Evolutionary conservation across 345 rosid species (phyloP), one percentile per base, ranked within the genome.

Genomic region (Linum usitatissimum): DNA sequence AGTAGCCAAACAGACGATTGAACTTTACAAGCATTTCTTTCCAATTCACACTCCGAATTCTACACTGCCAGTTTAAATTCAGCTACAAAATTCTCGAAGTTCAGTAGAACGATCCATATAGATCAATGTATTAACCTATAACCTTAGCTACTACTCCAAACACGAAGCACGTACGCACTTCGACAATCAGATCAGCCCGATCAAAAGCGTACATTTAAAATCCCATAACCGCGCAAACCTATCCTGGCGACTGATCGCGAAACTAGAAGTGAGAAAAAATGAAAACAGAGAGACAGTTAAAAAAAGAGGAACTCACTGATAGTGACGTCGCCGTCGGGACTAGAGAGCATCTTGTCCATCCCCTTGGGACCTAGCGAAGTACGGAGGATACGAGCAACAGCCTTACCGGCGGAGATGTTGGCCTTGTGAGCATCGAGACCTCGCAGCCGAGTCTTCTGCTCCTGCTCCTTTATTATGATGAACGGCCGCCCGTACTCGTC

Each of bases 291-390:
- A 34, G 8, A 34, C 38, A 55, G 18, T 18, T 7, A 10, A 55
- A 55, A 54, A 5, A 5, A 7, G 5, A 18, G 18, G 21, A 56
- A 76, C 88, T 58, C 39, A 90, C 99, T 76, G 74, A 88, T 78
- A 64, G 95, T 85, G 77, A 90, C 86, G 64, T 94, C 97, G 69
- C 95, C 99, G 67, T 87, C 97, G 71, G 99, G 97, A 75, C 92
- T 83, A 45, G 87, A 96, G 63, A 93, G 95, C 86, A 93, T 90
- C 80, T 93, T 90, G 70, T 93, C 97, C 99, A 90, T 93, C 60
- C 99, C 97, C 56, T 90, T 94, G 61, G 99, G 99, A 8, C 99
- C 99, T 38, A 94, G 95, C 6, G 97, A 94, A 28, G 96, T 86
- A 2, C 97, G 90, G 65, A 90, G 95, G 77, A 93, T 90, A 63